Evolutionary conservation across 345 rosid genomes (phyloP).

Genomic region (Rhodomyrtus tomentosa): DNA sequence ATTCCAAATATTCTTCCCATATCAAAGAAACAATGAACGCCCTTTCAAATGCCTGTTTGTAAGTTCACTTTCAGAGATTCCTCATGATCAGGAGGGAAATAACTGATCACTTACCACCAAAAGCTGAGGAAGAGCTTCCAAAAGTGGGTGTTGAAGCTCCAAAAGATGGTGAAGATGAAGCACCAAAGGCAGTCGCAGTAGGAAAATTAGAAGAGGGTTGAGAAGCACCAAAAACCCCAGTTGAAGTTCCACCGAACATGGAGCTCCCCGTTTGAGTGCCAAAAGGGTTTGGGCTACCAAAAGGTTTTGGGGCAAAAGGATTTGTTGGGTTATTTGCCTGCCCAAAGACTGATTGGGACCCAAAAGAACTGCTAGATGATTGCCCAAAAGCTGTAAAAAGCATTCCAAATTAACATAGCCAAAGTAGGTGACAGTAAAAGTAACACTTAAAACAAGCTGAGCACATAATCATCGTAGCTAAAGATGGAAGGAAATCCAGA

Average conservation of each 20-base stretch:
- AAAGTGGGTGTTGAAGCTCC: conserved; percentile 52
- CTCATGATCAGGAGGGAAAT: neutral
- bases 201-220: conserved; percentile 61
- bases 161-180: conserved; percentile 65
- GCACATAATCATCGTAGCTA: neutral
- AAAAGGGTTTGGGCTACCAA: conserved; percentile 55
- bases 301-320: conserved; percentile 69
- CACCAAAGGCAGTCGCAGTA: conserved; percentile 60
- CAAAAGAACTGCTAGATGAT: conserved; percentile 57
- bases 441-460: neutral
- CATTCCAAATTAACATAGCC: neutral
- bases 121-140: conserved; percentile 54
- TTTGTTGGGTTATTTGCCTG: conserved; percentile 50
- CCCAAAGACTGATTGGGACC: conserved; percentile 61
- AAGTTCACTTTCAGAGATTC: neutral
- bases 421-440: neutral
- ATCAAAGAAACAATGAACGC: neutral
- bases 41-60: neutral
- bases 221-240: conserved; percentile 73
- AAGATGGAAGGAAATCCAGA: neutral
- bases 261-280: conserved; percentile 73
- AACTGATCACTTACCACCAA: conserved; percentile 46
- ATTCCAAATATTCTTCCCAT: neutral
- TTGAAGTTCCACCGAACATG: conserved; percentile 76
- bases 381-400: conserved; percentile 67